These are phyloP conservation scores for Yamadazyma olivae DNA, from an alignment of 805 yeast genomes.

Conservation along the genomic window DNA sequence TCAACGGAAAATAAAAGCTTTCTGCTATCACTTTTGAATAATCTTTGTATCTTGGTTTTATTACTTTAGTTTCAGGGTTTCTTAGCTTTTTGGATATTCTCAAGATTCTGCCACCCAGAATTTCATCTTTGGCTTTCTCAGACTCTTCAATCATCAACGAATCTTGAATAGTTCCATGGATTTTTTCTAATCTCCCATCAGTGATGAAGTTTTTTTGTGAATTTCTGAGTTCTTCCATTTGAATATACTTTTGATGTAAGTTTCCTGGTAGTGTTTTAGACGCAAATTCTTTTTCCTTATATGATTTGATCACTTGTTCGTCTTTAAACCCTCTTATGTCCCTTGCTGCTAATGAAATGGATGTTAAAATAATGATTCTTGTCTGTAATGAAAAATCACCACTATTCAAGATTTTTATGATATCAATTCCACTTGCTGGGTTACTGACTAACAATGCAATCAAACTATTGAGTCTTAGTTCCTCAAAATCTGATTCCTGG, in stretches of 20 bases:
- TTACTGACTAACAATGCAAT: conserved; percentile 60
- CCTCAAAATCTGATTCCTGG: conserved; percentile 59
- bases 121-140: conserved; percentile 27
- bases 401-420: conserved; percentile 48
- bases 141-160: conserved; percentile 29
- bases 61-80: conserved; percentile 6
- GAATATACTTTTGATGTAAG: conserved; percentile 42
- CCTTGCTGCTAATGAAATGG: conserved; percentile 69
- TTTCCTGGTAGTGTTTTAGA: conserved; percentile 44
- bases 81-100: conserved; percentile 38
- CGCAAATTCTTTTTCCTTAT: conserved; percentile 25
- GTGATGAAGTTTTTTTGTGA: not conserved
- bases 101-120: conserved; percentile 40
- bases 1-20: conserved; percentile 52
- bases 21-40: conserved; percentile 45
- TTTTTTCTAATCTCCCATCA: no score
- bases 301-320: conserved; percentile 36
- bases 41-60: conserved; percentile 19
- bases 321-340: conserved; percentile 67
- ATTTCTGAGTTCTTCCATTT: conserved; percentile 5
- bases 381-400: conserved; percentile 85
- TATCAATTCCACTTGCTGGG: conserved; percentile 39
- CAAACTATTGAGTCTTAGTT: conserved; percentile 60
- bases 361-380: conserved; percentile 63
- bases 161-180: conserved; percentile 24